These are phyloP conservation scores for Tolypocladium nubicola DNA, from an alignment of 2,329 filamentous ascomycete species.

Conservation along the genomic window DNA sequence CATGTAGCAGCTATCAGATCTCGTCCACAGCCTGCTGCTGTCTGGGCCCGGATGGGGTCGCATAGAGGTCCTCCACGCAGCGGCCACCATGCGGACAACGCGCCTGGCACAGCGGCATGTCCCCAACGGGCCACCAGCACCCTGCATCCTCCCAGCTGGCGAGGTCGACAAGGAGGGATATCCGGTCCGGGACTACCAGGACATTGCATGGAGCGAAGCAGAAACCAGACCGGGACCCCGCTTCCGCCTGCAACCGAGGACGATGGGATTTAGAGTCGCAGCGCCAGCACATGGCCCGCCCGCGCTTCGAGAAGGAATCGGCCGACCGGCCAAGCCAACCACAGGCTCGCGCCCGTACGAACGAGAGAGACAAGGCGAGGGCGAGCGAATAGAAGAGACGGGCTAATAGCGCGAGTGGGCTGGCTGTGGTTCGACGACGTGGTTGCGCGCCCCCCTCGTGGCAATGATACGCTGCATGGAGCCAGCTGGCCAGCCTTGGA, in stretches of 20 bases:
- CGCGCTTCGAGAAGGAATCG: not conserved
- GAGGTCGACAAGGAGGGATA: not conserved
- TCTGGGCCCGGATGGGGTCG: not conserved
- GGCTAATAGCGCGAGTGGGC: not conserved
- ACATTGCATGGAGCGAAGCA: not conserved
- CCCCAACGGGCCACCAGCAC: not conserved
- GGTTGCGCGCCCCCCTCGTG: not conserved
- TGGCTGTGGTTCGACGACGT: not conserved
- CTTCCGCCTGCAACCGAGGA: not conserved
- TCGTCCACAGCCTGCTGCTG: not conserved
- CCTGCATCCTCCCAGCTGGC: not conserved
- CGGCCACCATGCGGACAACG: not conserved
- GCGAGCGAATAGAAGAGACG: not conserved
- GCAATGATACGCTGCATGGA: not conserved
- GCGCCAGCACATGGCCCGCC: not conserved
- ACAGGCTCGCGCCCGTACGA: not conserved
- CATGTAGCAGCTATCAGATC: not conserved
- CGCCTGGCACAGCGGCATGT: not conserved
- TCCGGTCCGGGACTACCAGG: not conserved
- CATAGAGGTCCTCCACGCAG: not conserved
- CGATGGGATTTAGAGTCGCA: not conserved
- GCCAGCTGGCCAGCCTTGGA: not conserved
- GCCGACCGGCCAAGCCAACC: not conserved
- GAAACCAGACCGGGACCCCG: not conserved
- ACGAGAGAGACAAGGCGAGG: not conserved